Conservation (phyloP, 73 alveolate genomes). For the Effrenium voratum region DNA sequence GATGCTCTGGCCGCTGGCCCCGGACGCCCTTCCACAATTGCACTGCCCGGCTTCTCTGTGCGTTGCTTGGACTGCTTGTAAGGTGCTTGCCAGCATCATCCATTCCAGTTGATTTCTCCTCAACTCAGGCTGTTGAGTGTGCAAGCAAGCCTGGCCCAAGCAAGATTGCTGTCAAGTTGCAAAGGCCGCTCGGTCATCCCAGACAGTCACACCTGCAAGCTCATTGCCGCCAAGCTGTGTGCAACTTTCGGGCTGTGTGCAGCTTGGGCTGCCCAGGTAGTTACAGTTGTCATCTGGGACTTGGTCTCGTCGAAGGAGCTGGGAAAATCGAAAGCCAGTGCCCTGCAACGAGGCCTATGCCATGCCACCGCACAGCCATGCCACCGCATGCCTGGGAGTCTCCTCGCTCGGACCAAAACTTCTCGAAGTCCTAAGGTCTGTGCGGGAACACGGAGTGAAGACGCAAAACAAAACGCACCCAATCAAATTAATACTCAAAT, state of each 20-base stretch:
- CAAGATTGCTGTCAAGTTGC: constrained; percentile 14
- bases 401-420: constrained; percentile 51
- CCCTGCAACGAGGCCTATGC: background rate
- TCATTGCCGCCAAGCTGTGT: background rate
- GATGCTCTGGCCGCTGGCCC: too few relatives aligned
- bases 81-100: too few relatives aligned
- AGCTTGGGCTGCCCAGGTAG: constrained; percentile 12
- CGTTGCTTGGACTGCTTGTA: too few relatives aligned
- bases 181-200: constrained; percentile 57
- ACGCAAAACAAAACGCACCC: too few relatives aligned
- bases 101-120: too few relatives aligned
- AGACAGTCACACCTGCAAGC: constrained; percentile 69
- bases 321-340: constrained; percentile 70
- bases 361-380: constrained; percentile 7
- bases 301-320: constrained; percentile 85
- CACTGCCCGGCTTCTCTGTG: too few relatives aligned
- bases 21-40: too few relatives aligned
- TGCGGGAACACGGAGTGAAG: background rate
- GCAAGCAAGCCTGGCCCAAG: background rate
- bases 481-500: too few relatives aligned
- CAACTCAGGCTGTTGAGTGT: too few relatives aligned
- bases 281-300: constrained; percentile 82
- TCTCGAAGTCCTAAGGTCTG: constrained; percentile 19
- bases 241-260: background rate
- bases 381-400: too few relatives aligned